Percentiles rank a stretch among this genome's conserved stretches.
Evolutionary conservation across 1,284 basidiomycete genomes (phyloP).

Genomic region (Cystobasidium sp.): DNA sequence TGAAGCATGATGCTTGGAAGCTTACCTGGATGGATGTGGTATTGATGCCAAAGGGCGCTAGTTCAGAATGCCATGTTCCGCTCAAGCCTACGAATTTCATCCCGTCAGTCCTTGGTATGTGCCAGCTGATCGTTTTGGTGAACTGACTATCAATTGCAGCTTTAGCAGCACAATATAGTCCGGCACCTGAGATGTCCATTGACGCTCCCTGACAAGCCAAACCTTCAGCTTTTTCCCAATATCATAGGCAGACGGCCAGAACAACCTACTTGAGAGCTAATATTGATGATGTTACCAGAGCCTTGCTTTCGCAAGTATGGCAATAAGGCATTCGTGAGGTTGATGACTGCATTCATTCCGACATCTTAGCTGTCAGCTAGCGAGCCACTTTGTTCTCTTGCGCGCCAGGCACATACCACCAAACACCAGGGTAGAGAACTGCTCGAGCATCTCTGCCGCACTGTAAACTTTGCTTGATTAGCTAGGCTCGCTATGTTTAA

Average conservation of each 20-base stretch:
- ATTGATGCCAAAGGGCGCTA: slow-evolving; percentile 7
- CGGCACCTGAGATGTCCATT: slow-evolving; percentile 8
- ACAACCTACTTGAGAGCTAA: not conserved
- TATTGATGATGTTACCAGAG: slow-evolving; percentile 5
- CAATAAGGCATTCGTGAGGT: slow-evolving; percentile 1
- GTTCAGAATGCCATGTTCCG: slow-evolving; percentile 5
- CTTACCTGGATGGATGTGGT: slow-evolving; percentile 2
- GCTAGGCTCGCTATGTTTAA: not conserved
- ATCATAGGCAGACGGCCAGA: not conserved
- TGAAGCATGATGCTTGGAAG: not conserved
- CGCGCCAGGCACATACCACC: not conserved
- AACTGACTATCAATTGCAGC: slow-evolving; percentile 13
- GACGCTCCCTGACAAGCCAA: not conserved
- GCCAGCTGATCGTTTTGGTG: too few species aligned
- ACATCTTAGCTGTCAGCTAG: not conserved
- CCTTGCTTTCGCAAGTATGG: slow-evolving; percentile 5
- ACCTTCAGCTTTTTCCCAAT: not conserved
- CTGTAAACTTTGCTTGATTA: not conserved
- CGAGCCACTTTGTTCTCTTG: not conserved
- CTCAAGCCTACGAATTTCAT: too few species aligned
- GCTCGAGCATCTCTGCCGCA: not conserved
- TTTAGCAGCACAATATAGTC: slow-evolving; percentile 10
- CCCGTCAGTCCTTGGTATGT: too few species aligned
- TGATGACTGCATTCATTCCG: not conserved
- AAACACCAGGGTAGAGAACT: not conserved